These are phyloP conservation scores for Coemansia aciculifera DNA, from an alignment of 192 early-diverging fungal species.

Conservation along the genomic window DNA sequence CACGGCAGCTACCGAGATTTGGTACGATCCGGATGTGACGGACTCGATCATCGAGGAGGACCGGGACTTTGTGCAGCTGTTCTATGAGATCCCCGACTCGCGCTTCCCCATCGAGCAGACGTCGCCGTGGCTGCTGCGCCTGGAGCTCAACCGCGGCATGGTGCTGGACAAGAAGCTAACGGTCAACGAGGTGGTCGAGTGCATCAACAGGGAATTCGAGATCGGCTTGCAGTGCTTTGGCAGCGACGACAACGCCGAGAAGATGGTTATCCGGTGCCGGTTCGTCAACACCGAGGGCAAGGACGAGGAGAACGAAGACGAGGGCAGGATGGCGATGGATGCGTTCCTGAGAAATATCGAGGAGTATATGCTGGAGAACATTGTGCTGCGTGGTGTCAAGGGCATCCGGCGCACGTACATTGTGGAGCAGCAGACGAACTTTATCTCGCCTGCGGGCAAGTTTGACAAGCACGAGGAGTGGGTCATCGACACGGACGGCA, in stretches of 20 bases:
- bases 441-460: constrained; percentile 61
- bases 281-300: constrained; percentile 70
- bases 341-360: constrained; percentile 86
- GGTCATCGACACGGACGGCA: constrained; percentile 92
- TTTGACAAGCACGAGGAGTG: constrained; percentile 67
- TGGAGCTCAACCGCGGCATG: constrained; percentile 74
- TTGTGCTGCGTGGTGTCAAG: constrained; percentile 85
- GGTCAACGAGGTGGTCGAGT: constrained; percentile 79
- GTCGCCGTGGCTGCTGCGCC: constrained; percentile 77
- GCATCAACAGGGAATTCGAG: constrained; percentile 77
- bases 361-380: constrained; percentile 79
- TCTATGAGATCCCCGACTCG: constrained; percentile 79
- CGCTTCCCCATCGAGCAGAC: constrained; percentile 62
- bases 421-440: constrained; percentile 25
- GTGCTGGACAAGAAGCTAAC: constrained; percentile 89
- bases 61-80: constrained; percentile 83
- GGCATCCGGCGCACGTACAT: constrained; percentile 82
- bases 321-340: constrained; percentile 71
- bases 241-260: constrained; percentile 87
- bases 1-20: constrained; percentile 86
- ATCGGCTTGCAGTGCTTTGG: constrained; percentile 80
- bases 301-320: constrained; percentile 58
- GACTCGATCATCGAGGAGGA: constrained; percentile 85
- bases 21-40: constrained; percentile 90
- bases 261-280: constrained; percentile 85